Evolutionary conservation across 345 rosid species (phyloP), one percentile per base, ranked within the genome.

Genomic region (Bruguiera gymnorhiza): DNA sequence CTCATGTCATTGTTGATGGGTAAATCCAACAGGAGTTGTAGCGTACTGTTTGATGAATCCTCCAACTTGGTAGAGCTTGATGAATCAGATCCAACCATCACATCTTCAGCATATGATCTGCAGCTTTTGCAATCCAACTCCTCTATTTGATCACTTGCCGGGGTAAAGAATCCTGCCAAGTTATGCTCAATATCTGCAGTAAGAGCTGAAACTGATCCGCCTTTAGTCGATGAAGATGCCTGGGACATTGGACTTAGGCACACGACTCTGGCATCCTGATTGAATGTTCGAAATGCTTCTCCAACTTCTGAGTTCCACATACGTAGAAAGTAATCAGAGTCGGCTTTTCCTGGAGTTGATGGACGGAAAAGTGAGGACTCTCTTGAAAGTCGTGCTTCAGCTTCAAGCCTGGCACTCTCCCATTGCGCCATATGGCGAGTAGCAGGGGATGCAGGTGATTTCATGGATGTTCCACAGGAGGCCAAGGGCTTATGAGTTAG

Each of bases 341-440:
- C 86, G 4, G 81, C 29, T 66, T 79, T 86, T 1, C 27, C 70
- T 2, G 60, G 34, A 24, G 76, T 66, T 43, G 80, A 78, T 21
- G 83, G 70, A 62, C 53, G 71, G 82, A 87, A 84, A 69, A 88
- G 82, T 50, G 83, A 59, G 1, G 92, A 91, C 54, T 87, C 97
- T 78, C 76, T 81, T 5, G 97, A 91, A 30, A 95, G 96, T 58
- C 98, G 83, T 0, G 97, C 97, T 69, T 95, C 99, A 16, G 99
- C 99, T 85, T 95, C 97, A 6, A 95, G 94, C 62, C 99, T 82
- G n/a, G 97, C 97, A 57, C 94, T 90, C 80, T 95, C 99, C 99
- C 99, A 95, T n/a, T 95, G 99, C 24, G 99, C 86, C 97, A 90
- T 92, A 78, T 95, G 99, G 18, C 99, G 93, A 0, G 97, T 92